Conservation (phyloP, 2,329 filamentous ascomycete genomes). For the Gaeumannomyces sp. region DNA sequence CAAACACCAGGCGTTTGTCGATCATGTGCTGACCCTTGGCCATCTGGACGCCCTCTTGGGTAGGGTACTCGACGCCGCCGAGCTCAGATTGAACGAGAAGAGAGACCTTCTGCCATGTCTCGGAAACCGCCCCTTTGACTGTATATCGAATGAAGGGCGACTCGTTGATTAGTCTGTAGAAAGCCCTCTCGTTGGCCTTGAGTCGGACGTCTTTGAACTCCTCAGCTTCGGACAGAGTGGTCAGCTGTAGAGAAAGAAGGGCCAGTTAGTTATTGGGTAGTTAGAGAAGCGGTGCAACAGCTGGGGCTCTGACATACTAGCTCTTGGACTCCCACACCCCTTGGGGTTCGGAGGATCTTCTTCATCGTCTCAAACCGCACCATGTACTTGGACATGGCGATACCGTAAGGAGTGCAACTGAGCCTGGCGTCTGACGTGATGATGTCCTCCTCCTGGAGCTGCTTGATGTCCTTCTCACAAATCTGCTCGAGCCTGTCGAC, state of each 20-base stretch:
- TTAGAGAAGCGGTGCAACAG: background rate
- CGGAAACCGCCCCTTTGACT: constrained; percentile 56
- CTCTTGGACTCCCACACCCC: constrained; percentile 54
- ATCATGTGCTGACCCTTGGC: constrained; percentile 50
- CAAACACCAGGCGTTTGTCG: constrained; percentile 60
- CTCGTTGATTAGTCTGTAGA: constrained; percentile 69
- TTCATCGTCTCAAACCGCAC: constrained; percentile 77
- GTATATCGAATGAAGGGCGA: constrained; percentile 62
- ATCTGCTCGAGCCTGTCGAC: constrained; percentile 58
- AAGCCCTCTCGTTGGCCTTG: constrained; percentile 59
- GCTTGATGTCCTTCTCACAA: constrained; percentile 60
- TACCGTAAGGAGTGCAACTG: constrained; percentile 63
- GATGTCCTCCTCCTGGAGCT: constrained; percentile 49
- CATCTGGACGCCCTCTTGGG: constrained; percentile 44
- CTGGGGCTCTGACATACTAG: constrained; percentile 47
- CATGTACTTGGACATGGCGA: constrained; percentile 80
- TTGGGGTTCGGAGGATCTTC: constrained; percentile 55
- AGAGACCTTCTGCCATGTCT: constrained; percentile 67
- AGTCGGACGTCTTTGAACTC: constrained; percentile 71
- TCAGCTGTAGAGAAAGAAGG: constrained; percentile 43
- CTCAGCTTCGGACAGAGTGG: constrained; percentile 56
- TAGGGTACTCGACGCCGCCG: constrained; percentile 56
- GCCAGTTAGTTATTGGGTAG: background rate
- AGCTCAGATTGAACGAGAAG: constrained; percentile 72
- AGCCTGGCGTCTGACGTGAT: constrained; percentile 31